Evolutionary conservation across 805 yeast genomes (phyloP), one percentile per base, ranked within the genome.

Genomic region (Komagataella populi): DNA sequence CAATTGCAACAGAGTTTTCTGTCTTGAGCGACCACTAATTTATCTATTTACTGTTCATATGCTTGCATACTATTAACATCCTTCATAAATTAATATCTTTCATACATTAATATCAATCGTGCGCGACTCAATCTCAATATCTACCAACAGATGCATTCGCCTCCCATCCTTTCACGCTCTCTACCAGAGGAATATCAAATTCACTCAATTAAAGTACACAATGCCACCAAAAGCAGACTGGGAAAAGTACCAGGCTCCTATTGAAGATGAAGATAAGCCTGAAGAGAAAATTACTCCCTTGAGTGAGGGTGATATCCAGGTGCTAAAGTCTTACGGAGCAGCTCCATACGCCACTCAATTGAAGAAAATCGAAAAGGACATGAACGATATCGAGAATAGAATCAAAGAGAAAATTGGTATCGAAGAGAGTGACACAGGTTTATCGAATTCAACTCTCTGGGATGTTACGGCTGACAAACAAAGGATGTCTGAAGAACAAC

Each of bases 221-320:
- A 90, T 90, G 97, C 90, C 97, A 55, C 96, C 97, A 59, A 93
- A 89, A 74, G 93, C 89, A 52, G 96, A 93, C 68, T 93, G 99
- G 99, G 99, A 95, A 65, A 93, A 93, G 67, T 88, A 87, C 70
- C 84, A 82, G 65, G 84, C 93, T 50, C 95, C 96, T n/a, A 76
- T 73, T 47, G 96, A 85, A 57, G 80, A 74, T 6, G 77, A 71
- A 16, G 73, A 74, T 52, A 72, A 72, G 51, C 71, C 74, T 50
- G 88, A 83, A 49, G 88, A 83, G 53, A 83, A 87, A 58, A 83
- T 86, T 58, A 80, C 77, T 45, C 99, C 99, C 7, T 77, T 93
- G 58, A 77, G 89, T 53, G 99, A 93, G 65, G 96, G 95, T 48
- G 99, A 93, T 67, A 95, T 95, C 65, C 97, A 91, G 69, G 98